phyloP scores from a whole-genome alignment of 805 yeast species.

The Candida glaebosa region DNA sequence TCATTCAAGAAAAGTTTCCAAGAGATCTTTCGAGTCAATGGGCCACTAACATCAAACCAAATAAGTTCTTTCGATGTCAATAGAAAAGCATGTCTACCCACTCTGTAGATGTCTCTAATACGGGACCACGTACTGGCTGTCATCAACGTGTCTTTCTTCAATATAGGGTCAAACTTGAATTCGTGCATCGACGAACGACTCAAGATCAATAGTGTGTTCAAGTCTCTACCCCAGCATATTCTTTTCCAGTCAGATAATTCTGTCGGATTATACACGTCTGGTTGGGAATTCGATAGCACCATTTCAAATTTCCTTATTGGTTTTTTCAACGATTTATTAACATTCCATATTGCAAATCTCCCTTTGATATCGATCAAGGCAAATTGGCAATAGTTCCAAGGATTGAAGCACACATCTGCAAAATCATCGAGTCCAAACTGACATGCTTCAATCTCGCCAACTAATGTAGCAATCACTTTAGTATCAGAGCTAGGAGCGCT shows the following conservation, averaged over 20 bases:
- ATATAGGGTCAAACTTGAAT: constrained; percentile 17
- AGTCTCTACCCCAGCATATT: constrained; percentile 41
- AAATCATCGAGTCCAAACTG: constrained; percentile 30
- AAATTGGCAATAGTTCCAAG: constrained; percentile 35
- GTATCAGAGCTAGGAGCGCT: constrained; percentile 3
- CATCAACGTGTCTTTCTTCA: constrained; percentile 29
- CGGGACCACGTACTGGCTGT: constrained; percentile 54
- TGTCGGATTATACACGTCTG: constrained; percentile 35
- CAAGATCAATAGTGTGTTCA: constrained; percentile 23
- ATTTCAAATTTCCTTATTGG: not conserved
- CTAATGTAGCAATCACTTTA: constrained; percentile 8
- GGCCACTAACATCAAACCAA: constrained; percentile 39
- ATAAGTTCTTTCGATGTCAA: constrained; percentile 67
- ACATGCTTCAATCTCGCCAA: constrained; percentile 18
- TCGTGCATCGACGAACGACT: constrained; percentile 44
- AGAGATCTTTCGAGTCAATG: constrained; percentile 49
- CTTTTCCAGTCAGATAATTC: constrained; percentile 58
- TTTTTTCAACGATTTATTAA: constrained; percentile 6
- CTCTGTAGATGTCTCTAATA: constrained; percentile 41
- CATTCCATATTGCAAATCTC: constrained; percentile 42
- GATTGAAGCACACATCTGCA: constrained; percentile 46
- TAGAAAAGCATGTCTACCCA: constrained; percentile 41
- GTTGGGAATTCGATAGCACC: not conserved
- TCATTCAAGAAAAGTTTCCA: constrained; percentile 70
- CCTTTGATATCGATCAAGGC: constrained; percentile 52